phyloP scores from a whole-genome alignment of 2,329 filamentous ascomycete genomes.

The Ustulina deusta region DNA sequence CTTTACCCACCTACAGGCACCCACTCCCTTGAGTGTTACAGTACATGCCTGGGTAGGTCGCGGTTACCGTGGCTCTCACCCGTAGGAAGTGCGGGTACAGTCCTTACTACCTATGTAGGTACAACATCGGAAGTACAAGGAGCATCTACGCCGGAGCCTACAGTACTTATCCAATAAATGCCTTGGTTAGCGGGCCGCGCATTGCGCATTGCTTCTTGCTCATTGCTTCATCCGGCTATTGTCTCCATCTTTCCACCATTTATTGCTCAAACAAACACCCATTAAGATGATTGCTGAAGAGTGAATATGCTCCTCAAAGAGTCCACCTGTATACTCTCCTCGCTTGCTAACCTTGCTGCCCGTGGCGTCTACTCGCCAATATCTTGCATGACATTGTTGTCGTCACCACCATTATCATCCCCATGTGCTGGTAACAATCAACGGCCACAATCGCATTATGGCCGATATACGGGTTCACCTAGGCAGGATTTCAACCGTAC shows the following conservation, averaged over 20 bases:
- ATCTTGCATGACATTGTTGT: conserved; percentile 46
- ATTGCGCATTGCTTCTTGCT: background rate
- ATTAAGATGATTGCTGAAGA: conserved; percentile 33
- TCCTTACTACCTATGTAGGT: background rate
- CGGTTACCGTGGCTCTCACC: too few relatives aligned
- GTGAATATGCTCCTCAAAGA: conserved; percentile 50
- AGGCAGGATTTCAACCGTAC: background rate
- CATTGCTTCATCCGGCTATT: conserved; percentile 7
- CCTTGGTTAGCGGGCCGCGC: background rate
- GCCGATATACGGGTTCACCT: background rate
- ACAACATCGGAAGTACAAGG: too few relatives aligned
- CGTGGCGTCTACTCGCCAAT: conserved; percentile 39
- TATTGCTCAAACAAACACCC: background rate
- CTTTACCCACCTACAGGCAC: too few relatives aligned
- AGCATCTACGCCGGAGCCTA: too few relatives aligned
- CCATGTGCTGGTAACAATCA: conserved; percentile 38
- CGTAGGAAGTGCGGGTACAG: too few relatives aligned
- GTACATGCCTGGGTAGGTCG: too few relatives aligned
- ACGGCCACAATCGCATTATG: conserved; percentile 29
- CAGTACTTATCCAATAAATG: background rate
- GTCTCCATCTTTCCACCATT: background rate
- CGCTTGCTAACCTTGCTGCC: conserved; percentile 38
- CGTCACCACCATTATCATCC: conserved; percentile 37
- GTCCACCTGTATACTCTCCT: conserved; percentile 47
- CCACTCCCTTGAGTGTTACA: too few relatives aligned